Evolutionary conservation across 495 filamentous ascomycete genomes (phyloP), one percentile per base, ranked within the genome.

Genomic region (Xylaria castorea): DNA sequence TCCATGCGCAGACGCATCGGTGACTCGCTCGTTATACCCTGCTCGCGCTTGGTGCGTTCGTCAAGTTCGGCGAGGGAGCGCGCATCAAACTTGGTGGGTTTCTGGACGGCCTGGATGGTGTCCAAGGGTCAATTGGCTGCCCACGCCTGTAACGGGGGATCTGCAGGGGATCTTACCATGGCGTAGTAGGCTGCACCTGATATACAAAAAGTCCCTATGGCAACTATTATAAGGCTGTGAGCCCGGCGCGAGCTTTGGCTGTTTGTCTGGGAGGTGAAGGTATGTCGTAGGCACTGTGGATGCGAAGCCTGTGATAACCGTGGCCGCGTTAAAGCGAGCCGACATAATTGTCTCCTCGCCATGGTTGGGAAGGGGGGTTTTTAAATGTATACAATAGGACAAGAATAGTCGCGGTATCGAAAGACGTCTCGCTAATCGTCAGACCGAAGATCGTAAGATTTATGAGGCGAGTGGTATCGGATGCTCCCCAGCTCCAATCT

Each of bases 1-100:
- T 98, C 97, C 96, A 98, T 98, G 50, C 95, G 93, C 53, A 98
- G 86, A 58, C 97, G 95, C 97, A 99, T 99, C 0, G 97, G 94
- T 11, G 94, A 97, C 74, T 86, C 83, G 50, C 91, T 87, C 14
- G 86, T 90, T 30, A 95, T 80, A 60, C 87, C 90, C 25, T 86
- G 85, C 80, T 92, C 91, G 38, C 87, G 86, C 80, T 92, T 94
- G 50, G 84, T 84, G 53, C 90, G 83, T 67, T 81, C 83, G 81
- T 95, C 93, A 63, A 89, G 88, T 74, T 93, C 91, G 77, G 92
- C 92, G 68, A 94, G 94, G 66, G 92, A 79, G 44, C 78, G 79
- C 50, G 79, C 71, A 68, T 86, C 84, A 74, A 84, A 79, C 50
- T 77, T 79, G 27, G 79, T 75, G 40, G 84, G 80, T 44, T 83